Percentiles rank a stretch among this genome's conserved stretches.
These are phyloP conservation scores for Ogataea paraovalis DNA, from an alignment of 805 yeast species.

Conservation along the genomic window DNA sequence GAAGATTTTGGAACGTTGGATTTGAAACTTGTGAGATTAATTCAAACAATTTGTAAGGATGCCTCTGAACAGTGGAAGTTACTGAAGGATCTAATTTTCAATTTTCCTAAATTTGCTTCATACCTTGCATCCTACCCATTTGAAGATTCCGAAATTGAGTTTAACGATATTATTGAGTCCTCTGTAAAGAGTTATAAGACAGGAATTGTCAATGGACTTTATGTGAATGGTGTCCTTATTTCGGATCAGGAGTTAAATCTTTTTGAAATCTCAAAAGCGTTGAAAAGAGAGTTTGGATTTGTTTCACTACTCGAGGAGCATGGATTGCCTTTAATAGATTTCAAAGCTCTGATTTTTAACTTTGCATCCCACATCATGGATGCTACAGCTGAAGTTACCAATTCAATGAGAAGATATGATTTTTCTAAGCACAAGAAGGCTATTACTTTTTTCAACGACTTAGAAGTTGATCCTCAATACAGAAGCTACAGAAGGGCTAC, in stretches of 20 bases:
- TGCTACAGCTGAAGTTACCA: conserved; percentile 7
- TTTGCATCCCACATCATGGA: conserved; percentile 30
- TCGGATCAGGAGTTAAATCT: conserved; percentile 42
- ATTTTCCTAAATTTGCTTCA: conserved; percentile 54
- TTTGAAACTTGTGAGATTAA: conserved; percentile 37
- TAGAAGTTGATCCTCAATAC: conserved; percentile 61
- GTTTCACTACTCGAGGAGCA: conserved; percentile 23
- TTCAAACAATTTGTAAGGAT: conserved; percentile 23
- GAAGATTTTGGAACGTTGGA: conserved; percentile 37
- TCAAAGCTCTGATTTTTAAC: conserved; percentile 36
- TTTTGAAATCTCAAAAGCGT: conserved; percentile 35
- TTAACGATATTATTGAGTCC: background rate
- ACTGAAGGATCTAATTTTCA: conserved; percentile 38
- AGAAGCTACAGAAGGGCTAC: conserved; percentile 40
- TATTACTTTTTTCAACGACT: conserved; percentile 72
- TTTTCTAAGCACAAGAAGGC: conserved; percentile 22
- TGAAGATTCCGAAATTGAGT: conserved; percentile 5
- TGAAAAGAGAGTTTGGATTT: conserved; percentile 35
- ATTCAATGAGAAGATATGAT: conserved; percentile 22
- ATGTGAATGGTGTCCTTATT: conserved; percentile 65
- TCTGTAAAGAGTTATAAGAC: conserved; percentile 5
- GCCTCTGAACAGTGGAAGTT: conserved; percentile 33
- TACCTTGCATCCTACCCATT: conserved; percentile 29
- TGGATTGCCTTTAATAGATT: conserved; percentile 30
- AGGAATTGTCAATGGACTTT: conserved; percentile 42